Percentiles rank a stretch among this genome's conserved stretches.
These are phyloP conservation scores for Boletellus sp. DNA, from an alignment of 1,284 basidiomycete genomes.

Conservation along the genomic window DNA sequence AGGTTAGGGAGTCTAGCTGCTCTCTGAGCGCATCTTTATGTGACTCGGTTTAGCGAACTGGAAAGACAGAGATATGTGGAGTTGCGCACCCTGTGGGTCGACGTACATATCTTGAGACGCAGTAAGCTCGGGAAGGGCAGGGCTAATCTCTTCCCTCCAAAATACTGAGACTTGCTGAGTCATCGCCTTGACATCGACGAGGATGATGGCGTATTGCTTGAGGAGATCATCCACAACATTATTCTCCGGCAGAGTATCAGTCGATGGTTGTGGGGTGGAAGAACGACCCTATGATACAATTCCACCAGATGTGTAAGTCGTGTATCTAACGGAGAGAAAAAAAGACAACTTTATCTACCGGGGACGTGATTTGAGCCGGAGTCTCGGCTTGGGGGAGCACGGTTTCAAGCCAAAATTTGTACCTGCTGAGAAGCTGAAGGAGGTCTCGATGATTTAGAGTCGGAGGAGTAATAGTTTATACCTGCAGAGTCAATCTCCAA, in stretches of 20 bases:
- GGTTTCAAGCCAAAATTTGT: slow-evolving; percentile 68
- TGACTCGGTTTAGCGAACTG: neutral
- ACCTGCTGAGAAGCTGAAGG: slow-evolving; percentile 71
- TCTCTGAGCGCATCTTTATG: slow-evolving; percentile 55
- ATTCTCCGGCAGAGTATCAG: slow-evolving; percentile 52
- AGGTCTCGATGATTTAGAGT: slow-evolving; percentile 6
- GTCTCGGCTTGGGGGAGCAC: slow-evolving; percentile 38
- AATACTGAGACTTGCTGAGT: slow-evolving; percentile 47
- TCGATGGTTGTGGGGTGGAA: slow-evolving; percentile 46
- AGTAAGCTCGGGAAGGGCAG: slow-evolving; percentile 46
- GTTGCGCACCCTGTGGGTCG: slow-evolving; percentile 49
- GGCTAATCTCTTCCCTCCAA: slow-evolving; percentile 65
- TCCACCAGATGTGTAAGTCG: neutral
- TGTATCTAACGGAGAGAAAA: neutral
- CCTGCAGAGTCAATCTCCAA: slow-evolving; percentile 87
- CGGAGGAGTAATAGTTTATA: slow-evolving; percentile 27
- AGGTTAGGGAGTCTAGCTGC: slow-evolving; percentile 45
- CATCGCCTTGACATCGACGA: slow-evolving; percentile 63
- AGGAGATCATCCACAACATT: slow-evolving; percentile 60
- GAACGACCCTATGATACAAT: slow-evolving; percentile 37
- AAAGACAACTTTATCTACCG: slow-evolving; percentile 24
- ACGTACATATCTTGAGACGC: slow-evolving; percentile 37
- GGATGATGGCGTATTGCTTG: slow-evolving; percentile 57
- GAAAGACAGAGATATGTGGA: neutral
- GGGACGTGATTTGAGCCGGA: slow-evolving; percentile 28